phyloP scores from a whole-genome alignment of 176 grass and related monocot species.

The Saccharum spontaneum region DNA sequence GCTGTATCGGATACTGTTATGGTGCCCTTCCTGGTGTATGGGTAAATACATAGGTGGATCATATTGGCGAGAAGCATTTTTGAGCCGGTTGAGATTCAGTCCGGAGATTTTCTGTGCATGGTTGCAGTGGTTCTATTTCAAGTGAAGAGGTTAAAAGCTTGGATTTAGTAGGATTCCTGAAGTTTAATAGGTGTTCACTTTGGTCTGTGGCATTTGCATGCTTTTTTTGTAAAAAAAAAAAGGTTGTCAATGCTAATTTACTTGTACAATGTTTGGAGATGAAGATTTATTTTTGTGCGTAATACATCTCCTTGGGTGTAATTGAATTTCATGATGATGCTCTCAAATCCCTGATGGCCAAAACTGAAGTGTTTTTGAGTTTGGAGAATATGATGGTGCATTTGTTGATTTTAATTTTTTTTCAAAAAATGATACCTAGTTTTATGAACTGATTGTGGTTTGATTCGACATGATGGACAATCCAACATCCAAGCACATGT shows the following conservation, averaged over 20 bases:
- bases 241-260: not conserved
- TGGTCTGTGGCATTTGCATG: not conserved
- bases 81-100: not conserved
- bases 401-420: not conserved
- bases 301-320: not conserved
- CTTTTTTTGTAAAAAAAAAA: not conserved
- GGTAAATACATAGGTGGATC: not conserved
- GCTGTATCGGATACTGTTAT: not conserved
- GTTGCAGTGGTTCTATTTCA: not conserved
- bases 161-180: not conserved
- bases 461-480: not conserved
- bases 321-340: constrained; percentile 7
- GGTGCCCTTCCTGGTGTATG: not conserved
- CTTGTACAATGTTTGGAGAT: not conserved
- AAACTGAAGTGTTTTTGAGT: not conserved
- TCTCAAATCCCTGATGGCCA: not conserved
- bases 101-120: not conserved
- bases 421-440: not conserved
- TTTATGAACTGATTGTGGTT: constrained; percentile 1
- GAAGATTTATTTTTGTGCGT: not conserved
- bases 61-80: not conserved
- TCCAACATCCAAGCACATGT: not conserved
- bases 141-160: not conserved
- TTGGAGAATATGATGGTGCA: not conserved
- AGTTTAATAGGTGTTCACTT: not conserved